These are phyloP conservation scores for Agastache rugosa DNA, from an alignment of 257 asterid genomes.

Conservation along the genomic window DNA sequence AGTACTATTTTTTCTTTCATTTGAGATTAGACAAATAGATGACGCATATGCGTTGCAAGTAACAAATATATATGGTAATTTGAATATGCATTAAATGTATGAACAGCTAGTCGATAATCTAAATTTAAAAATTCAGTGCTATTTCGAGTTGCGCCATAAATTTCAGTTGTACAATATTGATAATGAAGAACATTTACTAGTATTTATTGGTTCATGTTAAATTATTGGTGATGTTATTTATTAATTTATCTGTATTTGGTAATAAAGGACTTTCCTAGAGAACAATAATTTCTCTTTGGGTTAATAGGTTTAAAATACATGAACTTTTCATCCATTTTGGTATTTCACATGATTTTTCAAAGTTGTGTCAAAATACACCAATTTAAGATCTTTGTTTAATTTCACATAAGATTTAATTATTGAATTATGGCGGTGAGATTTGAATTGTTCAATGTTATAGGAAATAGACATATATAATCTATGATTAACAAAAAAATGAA, in stretches of 20 bases:
- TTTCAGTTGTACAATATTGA: background rate
- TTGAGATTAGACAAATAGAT: background rate
- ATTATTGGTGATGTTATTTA: constrained; percentile 1
- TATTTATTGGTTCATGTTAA: background rate
- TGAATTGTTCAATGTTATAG: too few species aligned
- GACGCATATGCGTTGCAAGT: background rate
- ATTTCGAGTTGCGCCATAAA: background rate
- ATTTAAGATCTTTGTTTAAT: too few species aligned
- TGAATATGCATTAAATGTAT: background rate
- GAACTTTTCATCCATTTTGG: too few species aligned
- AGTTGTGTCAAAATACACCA: too few species aligned
- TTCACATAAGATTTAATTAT: too few species aligned
- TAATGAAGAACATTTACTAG: background rate
- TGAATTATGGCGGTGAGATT: too few species aligned
- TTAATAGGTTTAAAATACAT: too few species aligned
- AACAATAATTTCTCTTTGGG: background rate
- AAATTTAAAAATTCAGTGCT: background rate
- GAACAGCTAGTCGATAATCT: background rate
- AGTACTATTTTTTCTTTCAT: background rate
- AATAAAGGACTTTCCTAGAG: background rate
- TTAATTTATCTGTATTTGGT: constrained; percentile 16
- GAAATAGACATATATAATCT: too few species aligned
- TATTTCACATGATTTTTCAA: too few species aligned
- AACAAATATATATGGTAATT: background rate
- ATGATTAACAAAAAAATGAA: too few species aligned